Evolutionary conservation across 1,139 yeast species (phyloP).

Genomic region (Meyerozyma guilliermondii): DNA sequence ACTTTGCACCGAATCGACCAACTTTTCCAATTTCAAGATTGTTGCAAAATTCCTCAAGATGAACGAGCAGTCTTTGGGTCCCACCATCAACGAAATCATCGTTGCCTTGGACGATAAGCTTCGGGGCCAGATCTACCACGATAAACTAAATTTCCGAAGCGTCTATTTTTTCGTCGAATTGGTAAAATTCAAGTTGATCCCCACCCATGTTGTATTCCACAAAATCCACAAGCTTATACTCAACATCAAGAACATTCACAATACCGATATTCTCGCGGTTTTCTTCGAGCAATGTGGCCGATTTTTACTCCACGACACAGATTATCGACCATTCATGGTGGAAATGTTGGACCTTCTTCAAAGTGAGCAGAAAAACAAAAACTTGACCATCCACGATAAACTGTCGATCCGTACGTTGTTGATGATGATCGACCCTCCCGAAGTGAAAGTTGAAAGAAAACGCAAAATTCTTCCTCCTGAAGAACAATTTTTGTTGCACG

Average conservation of each 20-base stretch:
- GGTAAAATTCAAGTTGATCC: slow-evolving; percentile 73
- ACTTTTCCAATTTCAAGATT: slow-evolving; percentile 38
- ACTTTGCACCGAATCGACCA: slow-evolving; percentile 48
- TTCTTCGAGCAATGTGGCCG: slow-evolving; percentile 75
- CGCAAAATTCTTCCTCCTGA: slow-evolving; percentile 24
- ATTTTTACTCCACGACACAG: slow-evolving; percentile 57
- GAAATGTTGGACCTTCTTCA: slow-evolving; percentile 59
- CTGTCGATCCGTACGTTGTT: slow-evolving; percentile 59
- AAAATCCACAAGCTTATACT: slow-evolving; percentile 55
- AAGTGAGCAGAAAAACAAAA: slow-evolving; percentile 41
- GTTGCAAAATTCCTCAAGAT: slow-evolving; percentile 69
- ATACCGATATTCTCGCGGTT: slow-evolving; percentile 60
- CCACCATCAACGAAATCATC: slow-evolving; percentile 52
- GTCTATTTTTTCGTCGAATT: slow-evolving; percentile 68
- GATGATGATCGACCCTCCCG: slow-evolving; percentile 58
- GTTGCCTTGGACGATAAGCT: slow-evolving; percentile 55
- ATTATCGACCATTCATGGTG: slow-evolving; percentile 54
- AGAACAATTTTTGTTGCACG: slow-evolving; percentile 39
- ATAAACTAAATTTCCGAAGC: slow-evolving; percentile 48
- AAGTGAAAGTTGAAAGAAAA: slow-evolving; percentile 17
- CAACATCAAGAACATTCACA: slow-evolving; percentile 47
- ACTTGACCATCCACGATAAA: slow-evolving; percentile 51
- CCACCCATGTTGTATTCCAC: slow-evolving; percentile 66
- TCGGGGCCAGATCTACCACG: slow-evolving; percentile 52
- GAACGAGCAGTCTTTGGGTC: slow-evolving; percentile 44